Evolutionary conservation across 1,284 basidiomycete species (phyloP).

Genomic region (Moniliophthora roreri): DNA sequence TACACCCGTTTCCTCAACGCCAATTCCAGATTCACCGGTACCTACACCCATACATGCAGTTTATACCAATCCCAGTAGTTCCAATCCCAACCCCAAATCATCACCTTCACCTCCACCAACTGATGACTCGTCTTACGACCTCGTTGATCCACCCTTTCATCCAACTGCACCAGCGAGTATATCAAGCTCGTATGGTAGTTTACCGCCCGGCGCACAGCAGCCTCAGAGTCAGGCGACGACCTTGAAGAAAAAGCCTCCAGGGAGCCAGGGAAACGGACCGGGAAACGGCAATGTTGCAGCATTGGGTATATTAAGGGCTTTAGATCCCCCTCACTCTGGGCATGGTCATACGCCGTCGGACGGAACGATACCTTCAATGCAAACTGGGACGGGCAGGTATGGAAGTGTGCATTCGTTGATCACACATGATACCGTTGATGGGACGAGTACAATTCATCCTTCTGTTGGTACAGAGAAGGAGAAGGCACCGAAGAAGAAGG

Average conservation of each 20-base stretch:
- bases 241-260: constrained; percentile 8
- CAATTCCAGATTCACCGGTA: constrained; percentile 29
- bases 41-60: constrained; percentile 16
- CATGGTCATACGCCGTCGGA: too few species aligned
- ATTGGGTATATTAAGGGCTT: constrained; percentile 54
- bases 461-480: too few species aligned
- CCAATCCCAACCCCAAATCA: not conserved
- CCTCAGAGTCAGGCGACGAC: not conserved
- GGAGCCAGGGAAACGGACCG: too few species aligned
- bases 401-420: constrained; percentile 23
- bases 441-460: too few species aligned
- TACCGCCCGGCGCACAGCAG: constrained; percentile 15
- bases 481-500: too few species aligned
- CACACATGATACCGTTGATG: too few species aligned
- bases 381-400: too few species aligned
- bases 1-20: too few species aligned
- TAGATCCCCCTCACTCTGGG: constrained; percentile 43
- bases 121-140: not conserved
- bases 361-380: too few species aligned
- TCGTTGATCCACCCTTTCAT: not conserved
- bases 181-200: not conserved
- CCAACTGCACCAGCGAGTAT: not conserved
- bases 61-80: constrained; percentile 10
- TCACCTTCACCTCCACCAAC: too few species aligned
- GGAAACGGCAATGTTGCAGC: constrained; percentile 27